These are phyloP conservation scores for Lactifluus hygrophoroides DNA, from an alignment of 768 basidiomycete species.

Conservation along the genomic window DNA sequence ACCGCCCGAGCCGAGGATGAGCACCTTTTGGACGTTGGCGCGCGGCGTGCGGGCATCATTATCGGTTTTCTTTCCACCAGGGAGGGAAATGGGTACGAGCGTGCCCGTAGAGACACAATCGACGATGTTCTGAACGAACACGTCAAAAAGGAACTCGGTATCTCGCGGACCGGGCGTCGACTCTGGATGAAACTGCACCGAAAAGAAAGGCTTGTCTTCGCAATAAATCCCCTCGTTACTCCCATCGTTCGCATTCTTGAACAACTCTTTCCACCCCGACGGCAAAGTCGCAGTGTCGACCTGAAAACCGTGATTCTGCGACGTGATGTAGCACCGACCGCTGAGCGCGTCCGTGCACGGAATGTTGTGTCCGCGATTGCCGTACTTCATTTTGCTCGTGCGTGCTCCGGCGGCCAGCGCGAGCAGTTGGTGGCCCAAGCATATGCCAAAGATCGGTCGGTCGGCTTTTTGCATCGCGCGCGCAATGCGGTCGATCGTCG, in stretches of 20 bases:
- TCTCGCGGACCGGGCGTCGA: conserved; percentile 94
- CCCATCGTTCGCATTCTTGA: conserved; percentile 92
- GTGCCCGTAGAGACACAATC: conserved; percentile 57
- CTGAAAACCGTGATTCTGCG: conserved; percentile 97
- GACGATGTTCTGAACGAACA: conserved; percentile 82
- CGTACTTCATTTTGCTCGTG: conserved; percentile 99
- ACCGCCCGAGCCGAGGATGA: conserved; percentile 96
- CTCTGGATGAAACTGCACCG: conserved; percentile 99
- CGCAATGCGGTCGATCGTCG: conserved; percentile 61
- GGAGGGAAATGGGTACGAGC: conserved; percentile 54
- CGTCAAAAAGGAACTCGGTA: conserved; percentile 98
- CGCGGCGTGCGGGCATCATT: conserved; percentile 68
- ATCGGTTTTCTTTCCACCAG: conserved; percentile 74
- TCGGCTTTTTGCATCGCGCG: conserved; percentile 63
- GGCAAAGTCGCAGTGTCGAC: conserved; percentile 78
- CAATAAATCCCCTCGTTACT: conserved; percentile 98
- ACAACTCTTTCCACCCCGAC: conserved; percentile 85
- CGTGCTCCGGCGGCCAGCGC: conserved; percentile 89
- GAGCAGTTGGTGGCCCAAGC: conserved; percentile 94
- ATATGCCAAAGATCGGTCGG: conserved; percentile 94
- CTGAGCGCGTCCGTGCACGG: conserved; percentile 92
- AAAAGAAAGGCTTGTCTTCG: conserved; percentile 90
- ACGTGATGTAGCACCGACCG: conserved; percentile 97
- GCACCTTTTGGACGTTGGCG: conserved; percentile 80
- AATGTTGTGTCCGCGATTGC: conserved; percentile 98